These are phyloP conservation scores for Ophiognomonia clavigignenti-juglandacearum DNA, from an alignment of 2,329 filamentous ascomycete species.

Conservation along the genomic window DNA sequence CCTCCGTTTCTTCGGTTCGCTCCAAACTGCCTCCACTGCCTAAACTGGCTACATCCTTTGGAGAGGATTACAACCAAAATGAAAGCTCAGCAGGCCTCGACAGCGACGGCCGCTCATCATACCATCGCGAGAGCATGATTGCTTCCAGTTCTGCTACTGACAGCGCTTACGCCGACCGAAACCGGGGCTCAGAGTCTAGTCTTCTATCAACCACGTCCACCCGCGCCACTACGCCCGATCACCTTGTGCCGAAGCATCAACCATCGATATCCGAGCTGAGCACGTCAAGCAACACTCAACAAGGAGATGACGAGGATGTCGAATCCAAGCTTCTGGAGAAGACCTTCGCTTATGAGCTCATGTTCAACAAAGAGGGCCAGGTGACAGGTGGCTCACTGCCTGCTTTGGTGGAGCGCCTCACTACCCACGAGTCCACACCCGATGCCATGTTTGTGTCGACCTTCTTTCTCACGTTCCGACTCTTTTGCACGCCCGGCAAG, in stretches of 20 bases:
- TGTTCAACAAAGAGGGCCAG: conserved; percentile 91
- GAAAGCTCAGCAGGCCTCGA: conserved; percentile 43
- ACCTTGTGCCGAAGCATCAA: conserved; percentile 49
- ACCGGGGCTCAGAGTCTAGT: conserved; percentile 77
- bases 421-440: conserved; percentile 86
- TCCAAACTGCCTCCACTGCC: conserved; percentile 51
- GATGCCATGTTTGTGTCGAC: conserved; percentile 89
- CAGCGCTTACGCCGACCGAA: conserved; percentile 74
- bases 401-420: conserved; percentile 89
- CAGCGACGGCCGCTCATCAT: conserved; percentile 44
- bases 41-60: conserved; percentile 47
- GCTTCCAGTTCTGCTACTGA: conserved; percentile 73
- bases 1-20: conserved; percentile 43
- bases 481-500: conserved; percentile 78
- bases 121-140: conserved; percentile 64
- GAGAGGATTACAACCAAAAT: conserved; percentile 43
- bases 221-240: conserved; percentile 79
- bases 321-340: conserved; percentile 85
- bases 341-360: conserved; percentile 85
- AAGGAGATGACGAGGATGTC: conserved; percentile 75
- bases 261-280: conserved; percentile 66
- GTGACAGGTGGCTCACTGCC: conserved; percentile 89
- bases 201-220: conserved; percentile 79
- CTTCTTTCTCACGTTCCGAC: conserved; percentile 92
- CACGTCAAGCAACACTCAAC: conserved; percentile 56